phyloP scores from a whole-genome alignment of 768 basidiomycete species.

The Rickenella mellea region DNA sequence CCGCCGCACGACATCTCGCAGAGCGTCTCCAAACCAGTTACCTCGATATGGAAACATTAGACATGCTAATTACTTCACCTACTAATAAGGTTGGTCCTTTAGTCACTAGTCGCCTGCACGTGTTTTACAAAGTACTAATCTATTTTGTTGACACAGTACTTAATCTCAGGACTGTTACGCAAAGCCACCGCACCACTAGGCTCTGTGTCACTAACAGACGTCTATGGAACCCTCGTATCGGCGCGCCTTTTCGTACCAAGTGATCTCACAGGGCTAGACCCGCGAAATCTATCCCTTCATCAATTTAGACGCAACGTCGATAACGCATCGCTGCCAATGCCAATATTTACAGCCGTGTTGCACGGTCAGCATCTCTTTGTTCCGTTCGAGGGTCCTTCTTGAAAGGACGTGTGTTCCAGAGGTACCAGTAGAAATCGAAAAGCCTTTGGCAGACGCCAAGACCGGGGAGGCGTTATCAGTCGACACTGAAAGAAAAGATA shows the following conservation, averaged over 20 bases:
- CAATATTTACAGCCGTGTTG: constrained; percentile 20
- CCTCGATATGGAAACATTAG: constrained; percentile 16
- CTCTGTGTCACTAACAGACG: constrained; percentile 15
- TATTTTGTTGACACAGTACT: constrained; percentile 6
- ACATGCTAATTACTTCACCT: constrained; percentile 13
- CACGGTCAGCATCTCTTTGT: constrained; percentile 11
- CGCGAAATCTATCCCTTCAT: constrained; percentile 14
- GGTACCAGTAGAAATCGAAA: constrained; percentile 1
- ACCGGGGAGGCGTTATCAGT: constrained; percentile 7
- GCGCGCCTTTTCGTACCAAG: constrained; percentile 17
- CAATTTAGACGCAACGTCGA: constrained; percentile 14
- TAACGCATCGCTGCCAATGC: constrained; percentile 14
- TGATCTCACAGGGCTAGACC: constrained; percentile 10
- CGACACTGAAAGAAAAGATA: constrained; percentile 4
- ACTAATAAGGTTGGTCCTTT: constrained; percentile 13
- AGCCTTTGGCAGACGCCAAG: not conserved
- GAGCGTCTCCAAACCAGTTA: constrained; percentile 16
- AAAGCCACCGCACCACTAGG: constrained; percentile 14
- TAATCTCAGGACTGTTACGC: constrained; percentile 16
- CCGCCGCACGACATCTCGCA: constrained; percentile 14
- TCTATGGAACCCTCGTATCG: constrained; percentile 18
- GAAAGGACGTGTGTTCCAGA: not conserved
- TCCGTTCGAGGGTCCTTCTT: not conserved
- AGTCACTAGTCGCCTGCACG: not conserved
- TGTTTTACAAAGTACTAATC: not conserved